Evolutionary conservation across 2,329 filamentous ascomycete genomes (phyloP).

Genomic region (Fonsecaea nubica): DNA sequence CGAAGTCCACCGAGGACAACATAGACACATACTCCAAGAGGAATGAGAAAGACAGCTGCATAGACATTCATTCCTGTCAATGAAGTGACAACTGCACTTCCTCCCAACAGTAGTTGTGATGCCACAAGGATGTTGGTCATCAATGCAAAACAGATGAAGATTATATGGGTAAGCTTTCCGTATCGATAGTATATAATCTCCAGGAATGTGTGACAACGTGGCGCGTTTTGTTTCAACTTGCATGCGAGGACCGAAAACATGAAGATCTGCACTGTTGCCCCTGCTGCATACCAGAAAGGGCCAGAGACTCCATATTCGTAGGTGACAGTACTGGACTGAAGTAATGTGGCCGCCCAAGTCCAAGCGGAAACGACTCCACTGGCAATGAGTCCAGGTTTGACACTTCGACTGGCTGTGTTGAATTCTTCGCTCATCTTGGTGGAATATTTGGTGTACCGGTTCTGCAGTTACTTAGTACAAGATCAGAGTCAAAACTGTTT

Average conservation of each 20-base stretch:
- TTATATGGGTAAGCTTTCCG: slow-evolving; percentile 50
- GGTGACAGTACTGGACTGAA: slow-evolving; percentile 77
- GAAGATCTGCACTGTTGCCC: slow-evolving; percentile 81
- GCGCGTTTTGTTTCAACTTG: slow-evolving; percentile 56
- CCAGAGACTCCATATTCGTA: slow-evolving; percentile 75
- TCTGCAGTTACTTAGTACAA: too few species aligned
- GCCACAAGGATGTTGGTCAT: slow-evolving; percentile 53
- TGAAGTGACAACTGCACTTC: slow-evolving; percentile 75
- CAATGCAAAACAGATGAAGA: slow-evolving; percentile 51
- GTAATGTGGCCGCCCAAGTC: slow-evolving; percentile 64
- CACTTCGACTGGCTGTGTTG: slow-evolving; percentile 81
- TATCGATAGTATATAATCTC: slow-evolving; percentile 59
- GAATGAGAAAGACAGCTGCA: slow-evolving; percentile 75
- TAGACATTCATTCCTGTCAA: slow-evolving; percentile 76
- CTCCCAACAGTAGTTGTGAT: slow-evolving; percentile 62
- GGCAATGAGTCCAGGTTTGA: slow-evolving; percentile 85
- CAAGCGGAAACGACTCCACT: slow-evolving; percentile 86
- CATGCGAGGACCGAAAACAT: slow-evolving; percentile 75
- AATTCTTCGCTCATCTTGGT: slow-evolving; percentile 53
- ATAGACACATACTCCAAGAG: slow-evolving; percentile 71
- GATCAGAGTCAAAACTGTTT: too few species aligned
- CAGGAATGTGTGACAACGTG: slow-evolving; percentile 58
- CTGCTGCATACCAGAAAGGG: slow-evolving; percentile 69
- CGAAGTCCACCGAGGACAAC: slow-evolving; percentile 57
- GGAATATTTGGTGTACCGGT: too few species aligned